Percentiles rank a stretch among this genome's conserved stretches.
phyloP scores from a whole-genome alignment of 139 green algal species.

The Tetraselmis chui region DNA sequence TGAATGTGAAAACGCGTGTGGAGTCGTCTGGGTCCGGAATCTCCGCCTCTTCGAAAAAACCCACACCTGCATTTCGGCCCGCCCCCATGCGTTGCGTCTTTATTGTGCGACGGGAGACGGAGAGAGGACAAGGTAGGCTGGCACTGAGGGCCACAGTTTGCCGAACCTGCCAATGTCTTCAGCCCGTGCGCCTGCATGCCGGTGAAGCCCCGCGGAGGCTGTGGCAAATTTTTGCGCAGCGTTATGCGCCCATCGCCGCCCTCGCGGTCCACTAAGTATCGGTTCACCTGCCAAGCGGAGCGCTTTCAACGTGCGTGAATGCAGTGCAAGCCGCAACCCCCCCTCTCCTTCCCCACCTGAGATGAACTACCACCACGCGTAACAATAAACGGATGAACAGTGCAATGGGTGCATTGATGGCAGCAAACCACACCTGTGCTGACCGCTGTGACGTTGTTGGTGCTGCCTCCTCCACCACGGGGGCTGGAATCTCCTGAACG shows the following conservation, averaged over 20 bases:
- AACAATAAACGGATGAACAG: no score
- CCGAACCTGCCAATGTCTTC: constrained; percentile 4
- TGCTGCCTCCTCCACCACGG: neutral
- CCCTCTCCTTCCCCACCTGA: no score
- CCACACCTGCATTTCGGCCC: constrained; percentile 17
- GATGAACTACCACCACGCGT: no score
- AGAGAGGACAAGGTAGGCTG: neutral
- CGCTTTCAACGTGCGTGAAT: no score
- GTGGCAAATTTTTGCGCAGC: constrained; percentile 3
- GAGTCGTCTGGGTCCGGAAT: constrained; percentile 34
- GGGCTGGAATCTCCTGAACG: neutral
- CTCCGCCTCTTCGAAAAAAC: constrained; percentile 26
- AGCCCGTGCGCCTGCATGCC: constrained; percentile 19
- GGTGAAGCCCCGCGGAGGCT: constrained; percentile 14
- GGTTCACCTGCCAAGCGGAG: neutral
- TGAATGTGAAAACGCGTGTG: constrained; percentile 22
- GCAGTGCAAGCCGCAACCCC: no score
- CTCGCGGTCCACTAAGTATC: neutral
- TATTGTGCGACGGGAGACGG: no score
- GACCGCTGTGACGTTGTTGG: neutral
- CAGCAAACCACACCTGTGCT: neutral
- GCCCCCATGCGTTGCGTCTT: no score
- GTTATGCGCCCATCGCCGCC: constrained; percentile 24
- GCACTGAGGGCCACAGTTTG: neutral
- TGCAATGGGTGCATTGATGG: no score